Percentiles rank a stretch among this genome's conserved stretches.
These are phyloP conservation scores for Copromyces sp. DNA, from an alignment of 495 filamentous ascomycete genomes.

Conservation along the genomic window DNA sequence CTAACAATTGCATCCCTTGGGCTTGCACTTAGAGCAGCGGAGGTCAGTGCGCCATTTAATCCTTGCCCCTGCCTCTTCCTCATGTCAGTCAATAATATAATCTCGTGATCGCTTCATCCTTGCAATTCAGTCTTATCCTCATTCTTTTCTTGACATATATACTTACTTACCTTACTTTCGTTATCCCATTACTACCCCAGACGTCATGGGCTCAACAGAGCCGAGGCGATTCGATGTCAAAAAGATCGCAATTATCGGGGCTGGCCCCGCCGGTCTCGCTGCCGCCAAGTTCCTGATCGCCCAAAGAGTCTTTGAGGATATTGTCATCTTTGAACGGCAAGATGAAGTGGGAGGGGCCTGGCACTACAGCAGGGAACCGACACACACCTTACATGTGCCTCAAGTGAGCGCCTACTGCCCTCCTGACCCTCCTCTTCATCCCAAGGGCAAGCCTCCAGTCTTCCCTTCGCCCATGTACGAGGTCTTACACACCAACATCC, in stretches of 20 bases:
- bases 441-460: slow-evolving; percentile 27
- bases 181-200: background rate
- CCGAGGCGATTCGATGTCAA: slow-evolving; percentile 30
- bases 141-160: background rate
- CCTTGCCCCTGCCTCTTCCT: background rate
- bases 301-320: slow-evolving; percentile 56
- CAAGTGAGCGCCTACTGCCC: slow-evolving; percentile 30
- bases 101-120: background rate
- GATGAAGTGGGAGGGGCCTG: slow-evolving; percentile 67
- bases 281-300: slow-evolving; percentile 66
- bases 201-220: slow-evolving; percentile 17
- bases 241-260: slow-evolving; percentile 58
- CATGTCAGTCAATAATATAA: background rate
- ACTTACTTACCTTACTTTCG: background rate
- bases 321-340: slow-evolving; percentile 78
- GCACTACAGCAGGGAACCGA: slow-evolving; percentile 52
- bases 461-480: slow-evolving; percentile 72
- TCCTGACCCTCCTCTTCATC: slow-evolving; percentile 29
- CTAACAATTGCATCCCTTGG: background rate
- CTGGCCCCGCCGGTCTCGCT: slow-evolving; percentile 56
- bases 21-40: background rate
- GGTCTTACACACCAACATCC: slow-evolving; percentile 75
- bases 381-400: slow-evolving; percentile 24
- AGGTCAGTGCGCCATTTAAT: background rate
- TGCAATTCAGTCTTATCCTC: background rate